Evolutionary conservation across 192 early-diverging fungal genomes (phyloP), one percentile per base, ranked within the genome.

Genomic region (Blastocladiella britannica): DNA sequence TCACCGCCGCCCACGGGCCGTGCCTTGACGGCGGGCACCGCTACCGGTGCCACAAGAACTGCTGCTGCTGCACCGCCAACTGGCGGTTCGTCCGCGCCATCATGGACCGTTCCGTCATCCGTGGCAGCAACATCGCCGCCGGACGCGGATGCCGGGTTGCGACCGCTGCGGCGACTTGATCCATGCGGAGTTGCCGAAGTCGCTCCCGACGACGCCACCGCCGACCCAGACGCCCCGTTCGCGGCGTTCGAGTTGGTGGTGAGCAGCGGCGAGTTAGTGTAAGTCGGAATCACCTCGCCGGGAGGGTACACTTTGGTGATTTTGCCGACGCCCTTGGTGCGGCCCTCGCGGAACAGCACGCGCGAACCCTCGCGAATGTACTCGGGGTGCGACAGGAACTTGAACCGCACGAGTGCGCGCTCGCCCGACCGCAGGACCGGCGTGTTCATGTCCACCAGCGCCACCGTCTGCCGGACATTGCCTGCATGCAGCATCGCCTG

Each of bases 401-500:
- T 75, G 67, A 76, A 79, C 64, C 85, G 72, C 28, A 91, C 77
- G n/a, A 56, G 65, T 0, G 89, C 87, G 7, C 88, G 71, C 58
- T 92, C 88, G 1, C 91, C 89, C 0, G 91, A 91, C 27, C 91
- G 74, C 66, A 94, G 65, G 5, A 87, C 72, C 29, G 65, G 67
- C 20, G 76, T 72, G 53, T 85, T 76, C 73, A 87, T 67, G 0
- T 79, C 72, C 30, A 88, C 66, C 23, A 94, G 85, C 30, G 81
- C 73, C 0, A 87, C 91, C 0, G 91, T 90, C 67, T 94, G 91
- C 20, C 89, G 74, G 7, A 82, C 85, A 53, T 74, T 76, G 0
- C 89, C 88, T 59, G 87, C 92, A 58, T 94, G 91, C 53, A 94
- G 59, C 91, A 94, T 94, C 4, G 91, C 89, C 71, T 94, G 91